Percentiles rank a stretch among this genome's conserved stretches.
phyloP scores from a whole-genome alignment of 2,329 filamentous ascomycete genomes.

The Cytospora piceae region DNA sequence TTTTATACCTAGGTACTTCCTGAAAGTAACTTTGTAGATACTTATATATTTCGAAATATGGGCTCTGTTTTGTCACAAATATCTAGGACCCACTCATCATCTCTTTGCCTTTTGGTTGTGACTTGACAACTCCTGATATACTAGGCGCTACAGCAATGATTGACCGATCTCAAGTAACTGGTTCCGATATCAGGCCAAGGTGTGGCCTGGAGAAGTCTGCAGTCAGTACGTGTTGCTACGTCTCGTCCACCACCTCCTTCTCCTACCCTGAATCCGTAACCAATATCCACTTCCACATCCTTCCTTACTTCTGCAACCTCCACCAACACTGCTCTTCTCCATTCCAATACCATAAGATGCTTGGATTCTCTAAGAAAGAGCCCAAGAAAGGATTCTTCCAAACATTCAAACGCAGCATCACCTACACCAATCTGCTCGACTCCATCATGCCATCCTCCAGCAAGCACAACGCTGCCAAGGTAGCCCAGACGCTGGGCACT shows the following conservation, averaged over 20 bases:
- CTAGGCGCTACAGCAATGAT: no score
- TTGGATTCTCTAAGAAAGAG: not conserved
- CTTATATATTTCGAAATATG: no score
- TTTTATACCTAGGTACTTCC: no score
- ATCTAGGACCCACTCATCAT: not conserved
- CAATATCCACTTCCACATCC: no score
- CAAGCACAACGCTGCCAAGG: constrained; percentile 10
- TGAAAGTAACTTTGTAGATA: no score
- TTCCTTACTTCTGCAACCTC: not conserved
- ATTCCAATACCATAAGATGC: not conserved
- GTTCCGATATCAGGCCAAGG: not conserved
- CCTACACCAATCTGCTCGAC: constrained; percentile 12
- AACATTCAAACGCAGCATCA: not conserved
- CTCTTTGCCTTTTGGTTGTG: not conserved
- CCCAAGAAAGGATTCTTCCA: not conserved
- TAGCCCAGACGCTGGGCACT: constrained; percentile 8
- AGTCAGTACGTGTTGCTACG: not conserved
- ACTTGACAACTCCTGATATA: not conserved
- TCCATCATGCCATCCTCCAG: constrained; percentile 5
- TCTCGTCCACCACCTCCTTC: not conserved
- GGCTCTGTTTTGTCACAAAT: no score
- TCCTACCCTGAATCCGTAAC: not conserved
- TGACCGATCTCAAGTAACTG: no score
- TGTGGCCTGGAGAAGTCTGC: not conserved
- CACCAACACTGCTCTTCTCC: not conserved